Base-by-base conservation (phyloP, 371 early-diverging fungal genomes). In the Umbelopsis sp. region DNA sequence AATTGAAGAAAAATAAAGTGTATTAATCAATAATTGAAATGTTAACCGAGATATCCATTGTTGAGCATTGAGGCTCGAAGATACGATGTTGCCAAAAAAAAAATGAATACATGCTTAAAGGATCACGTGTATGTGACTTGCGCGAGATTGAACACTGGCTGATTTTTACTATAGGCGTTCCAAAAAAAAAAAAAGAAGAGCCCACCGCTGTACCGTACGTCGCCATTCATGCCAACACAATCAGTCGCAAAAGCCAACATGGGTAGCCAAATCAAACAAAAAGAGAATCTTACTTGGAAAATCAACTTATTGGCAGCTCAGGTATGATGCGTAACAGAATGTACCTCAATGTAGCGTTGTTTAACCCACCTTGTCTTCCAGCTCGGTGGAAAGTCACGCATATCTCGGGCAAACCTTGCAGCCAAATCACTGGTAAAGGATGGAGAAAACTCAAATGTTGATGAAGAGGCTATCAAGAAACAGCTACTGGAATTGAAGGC, bases 401-500 rank as follows among this genome's bases (percentile, higher is more conserved):
- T 65, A 37, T n/a, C 66, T 12, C 66, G 66, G 4, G 66, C 66
- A 16, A 65, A 48, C 10, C 38, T 35, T 29, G 66, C 66, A 24
- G 66, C 66, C 12, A 48, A 51, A 37, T 37, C 66, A 20, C 66
- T 50, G 8, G 51, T 35, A 24, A 38, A 48, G 16, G 65, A 45
- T 24, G 37, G 46, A 32, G 46, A 65, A 7, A 24, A 7, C 16
- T 25, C 66, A 7, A 32, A 48, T 0, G 51, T 24, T 1, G 48
- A 68, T 14, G 48, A 68, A 48, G 63, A 46, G 16, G 41, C 50
- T 50, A 22, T 66, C 7, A 51, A 50, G 63, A 52, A 57, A 46
- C 50, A 67, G 41, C 65, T 74, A 22, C 44, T 50, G 14, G 65
- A 62, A 44, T 25, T 65, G 29, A 72, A 74, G 72, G 70, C 69